Evolutionary conservation across 225 moss, liverwort and hornwort genomes (phyloP), one percentile per base, ranked within the genome.

Genomic region (Bryum argenteum): DNA sequence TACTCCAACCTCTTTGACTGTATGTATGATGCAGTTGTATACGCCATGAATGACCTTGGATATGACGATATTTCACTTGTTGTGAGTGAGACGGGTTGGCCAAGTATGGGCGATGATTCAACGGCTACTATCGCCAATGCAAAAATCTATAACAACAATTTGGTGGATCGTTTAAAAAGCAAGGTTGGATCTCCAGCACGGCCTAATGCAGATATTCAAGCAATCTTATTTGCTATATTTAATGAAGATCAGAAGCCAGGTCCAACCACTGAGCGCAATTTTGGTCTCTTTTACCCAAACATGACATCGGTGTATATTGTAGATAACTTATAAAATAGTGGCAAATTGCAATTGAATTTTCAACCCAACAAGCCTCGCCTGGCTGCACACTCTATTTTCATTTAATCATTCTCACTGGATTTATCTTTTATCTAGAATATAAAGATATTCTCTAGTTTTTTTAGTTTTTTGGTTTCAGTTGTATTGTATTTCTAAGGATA

Each of bases 51-150:
- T 21, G 62, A 60, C 5, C 64, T 89, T 51, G 83, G 84, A 0
- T 80, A 71, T 50, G 38, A 79, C 0, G 51, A 77, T 9, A 71
- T 89, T 9, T 74, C 79, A 0, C 40, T 95, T 1, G 72, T 82
- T 15, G 78, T 92, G 3, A 84, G 85, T 1, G 87, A 95, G 76
- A 90, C 89, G 0, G 94, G 89, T 9, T 95, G 92, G 92, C 92
- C 90, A 0, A 80, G 79, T 6, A 40, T 47, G 6, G 92, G 92
- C 3, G 81, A 77, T 0, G 60, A 33, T 20, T 0, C 86, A 14
- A 70, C 85, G 0, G 40, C 50, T 22, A 81, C 71, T 43, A 23
- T 84, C 0, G 67, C 64, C 0, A 76, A 87, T 28, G 90, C 82
- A 0, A 53, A 79, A 43, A 77, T 19, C 2, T 90, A 84, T 1